Base-by-base conservation (phyloP, 2,329 filamentous ascomycete species). In the Trichoderma asperellum region DNA sequence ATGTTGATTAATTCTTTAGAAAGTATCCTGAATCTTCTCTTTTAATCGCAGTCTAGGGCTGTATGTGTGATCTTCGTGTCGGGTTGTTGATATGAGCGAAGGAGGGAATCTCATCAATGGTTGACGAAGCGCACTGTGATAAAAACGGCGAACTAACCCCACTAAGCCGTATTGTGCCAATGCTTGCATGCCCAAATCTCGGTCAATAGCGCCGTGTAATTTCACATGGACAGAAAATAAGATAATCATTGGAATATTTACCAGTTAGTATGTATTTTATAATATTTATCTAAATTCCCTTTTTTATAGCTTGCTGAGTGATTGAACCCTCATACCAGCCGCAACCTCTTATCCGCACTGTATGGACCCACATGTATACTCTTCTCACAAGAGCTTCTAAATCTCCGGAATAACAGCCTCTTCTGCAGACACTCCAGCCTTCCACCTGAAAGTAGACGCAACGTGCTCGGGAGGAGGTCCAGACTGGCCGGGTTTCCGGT, bases 391-490 rank as follows among this genome's bases (percentile, higher is more conserved):
- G 18, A 57, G 40, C 16, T 66, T 18, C 55, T 66, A 69, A 55
- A 69, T 69, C 56, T 70, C 68, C 8, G 68, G 68, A 58, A 70
- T 70, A 14, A 52, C 58, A 52, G 65, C 63, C n/a, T 68, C 63
- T 18, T 68, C 68, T 34, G 68, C 63, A 10, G 63, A 49, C 5
- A 70, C 64, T 21, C 68, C 68, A 43, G 68, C 68, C 57, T 56
- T 69, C 81, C 81, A 83, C n/a, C 78, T 76, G 75, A 87, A 86
- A 35, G 79, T 81, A 0, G 83, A 79, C 1, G 86, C 86, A 7
- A 84, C 79, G 73, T 89, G 88, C 60, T 86, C 84, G 0, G 82
- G 78, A 1, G 82, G 75, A 2, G 86, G 85, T 47, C 84, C 81
- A 10, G 77, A 82, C 73, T 87, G 83, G 0, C 86, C 87, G 12